These are phyloP conservation scores for Suhomyces sp. DNA, from an alignment of 805 yeast genomes.

Conservation along the genomic window DNA sequence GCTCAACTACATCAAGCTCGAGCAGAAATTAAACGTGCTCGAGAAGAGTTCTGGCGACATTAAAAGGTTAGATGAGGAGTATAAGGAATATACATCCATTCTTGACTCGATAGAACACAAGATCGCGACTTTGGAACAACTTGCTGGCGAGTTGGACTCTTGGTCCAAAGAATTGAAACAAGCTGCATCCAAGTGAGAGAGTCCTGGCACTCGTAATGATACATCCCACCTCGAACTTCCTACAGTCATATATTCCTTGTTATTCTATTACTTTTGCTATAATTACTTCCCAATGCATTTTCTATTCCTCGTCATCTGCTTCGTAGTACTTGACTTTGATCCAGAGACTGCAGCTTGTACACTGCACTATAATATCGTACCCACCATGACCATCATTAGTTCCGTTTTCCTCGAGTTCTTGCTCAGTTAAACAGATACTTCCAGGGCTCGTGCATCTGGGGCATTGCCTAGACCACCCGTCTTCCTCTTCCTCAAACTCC, in stretches of 20 bases:
- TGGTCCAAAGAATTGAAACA: conserved; percentile 53
- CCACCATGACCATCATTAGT: conserved; percentile 49
- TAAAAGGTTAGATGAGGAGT: conserved; percentile 17
- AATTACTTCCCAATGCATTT: neutral
- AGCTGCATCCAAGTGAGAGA: neutral
- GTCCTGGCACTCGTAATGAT: no score
- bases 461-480: conserved; percentile 50
- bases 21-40: conserved; percentile 37
- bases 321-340: conserved; percentile 68
- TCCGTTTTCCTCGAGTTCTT: conserved; percentile 54
- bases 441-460: conserved; percentile 57
- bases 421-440: conserved; percentile 61
- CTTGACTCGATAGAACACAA: conserved; percentile 30
- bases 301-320: conserved; percentile 17
- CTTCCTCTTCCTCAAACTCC: conserved; percentile 50
- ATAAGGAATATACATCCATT: conserved; percentile 17
- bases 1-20: conserved; percentile 46
- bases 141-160: conserved; percentile 57
- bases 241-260: neutral
- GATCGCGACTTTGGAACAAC: conserved; percentile 39
- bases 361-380: conserved; percentile 72
- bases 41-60: conserved; percentile 36
- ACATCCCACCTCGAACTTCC: neutral
- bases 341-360: conserved; percentile 85
- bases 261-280: neutral